Evolutionary conservation across 1,284 basidiomycete species (phyloP).

Genomic region (Inonotus hispidus): DNA sequence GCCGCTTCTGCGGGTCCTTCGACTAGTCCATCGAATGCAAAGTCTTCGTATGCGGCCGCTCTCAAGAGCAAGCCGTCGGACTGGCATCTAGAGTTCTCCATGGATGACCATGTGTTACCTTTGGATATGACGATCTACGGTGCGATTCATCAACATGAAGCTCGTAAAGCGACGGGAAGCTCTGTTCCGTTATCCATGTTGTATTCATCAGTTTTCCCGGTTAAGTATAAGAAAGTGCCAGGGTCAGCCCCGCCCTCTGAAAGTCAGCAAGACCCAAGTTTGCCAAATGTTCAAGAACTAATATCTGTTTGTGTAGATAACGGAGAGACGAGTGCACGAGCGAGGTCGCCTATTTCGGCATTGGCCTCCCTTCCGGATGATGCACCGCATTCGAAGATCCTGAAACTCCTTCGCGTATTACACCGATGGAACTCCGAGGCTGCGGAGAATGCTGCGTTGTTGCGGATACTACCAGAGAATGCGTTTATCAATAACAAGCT

Average conservation of each 20-base stretch:
- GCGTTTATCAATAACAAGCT: slow-evolving; percentile 98
- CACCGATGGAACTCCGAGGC: slow-evolving; percentile 72
- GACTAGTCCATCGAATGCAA: slow-evolving; percentile 35
- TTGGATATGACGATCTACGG: slow-evolving; percentile 94
- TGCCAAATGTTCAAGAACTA: neutral
- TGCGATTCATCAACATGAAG: slow-evolving; percentile 86
- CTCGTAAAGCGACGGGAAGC: slow-evolving; percentile 59
- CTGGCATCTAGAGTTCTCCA: slow-evolving; percentile 95
- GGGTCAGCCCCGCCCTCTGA: slow-evolving; percentile 70
- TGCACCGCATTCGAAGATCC: slow-evolving; percentile 83
- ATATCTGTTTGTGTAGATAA: slow-evolving; percentile 26
- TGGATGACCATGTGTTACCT: slow-evolving; percentile 80
- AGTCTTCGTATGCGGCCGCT: slow-evolving; percentile 85
- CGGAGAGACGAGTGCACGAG: slow-evolving; percentile 27
- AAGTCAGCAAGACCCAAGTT: slow-evolving; percentile 36
- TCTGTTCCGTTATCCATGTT: slow-evolving; percentile 63
- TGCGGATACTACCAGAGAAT: slow-evolving; percentile 62
- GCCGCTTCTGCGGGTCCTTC: slow-evolving; percentile 38
- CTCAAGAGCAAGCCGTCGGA: slow-evolving; percentile 88
- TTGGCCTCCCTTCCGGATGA: slow-evolving; percentile 79
- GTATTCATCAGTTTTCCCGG: slow-evolving; percentile 86
- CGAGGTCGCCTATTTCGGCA: slow-evolving; percentile 55
- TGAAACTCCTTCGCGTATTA: slow-evolving; percentile 85
- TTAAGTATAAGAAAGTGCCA: slow-evolving; percentile 89
- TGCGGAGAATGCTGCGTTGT: slow-evolving; percentile 40